Evolutionary conservation across 805 yeast genomes (phyloP).

Genomic region (Ogataea parapolymorpha): DNA sequence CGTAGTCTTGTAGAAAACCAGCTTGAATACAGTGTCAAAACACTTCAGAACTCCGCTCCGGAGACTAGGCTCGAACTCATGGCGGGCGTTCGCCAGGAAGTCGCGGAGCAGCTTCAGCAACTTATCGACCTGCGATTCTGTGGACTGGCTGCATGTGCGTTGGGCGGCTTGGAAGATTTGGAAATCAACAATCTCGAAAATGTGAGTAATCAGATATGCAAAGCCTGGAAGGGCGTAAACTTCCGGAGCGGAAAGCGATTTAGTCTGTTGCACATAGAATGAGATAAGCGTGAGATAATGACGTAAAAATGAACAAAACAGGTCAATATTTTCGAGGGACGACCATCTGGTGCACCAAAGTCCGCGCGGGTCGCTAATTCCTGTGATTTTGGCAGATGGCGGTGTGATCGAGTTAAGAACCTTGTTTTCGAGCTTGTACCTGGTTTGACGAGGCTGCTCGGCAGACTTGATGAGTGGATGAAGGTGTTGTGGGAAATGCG

Average conservation of each 20-base stretch:
- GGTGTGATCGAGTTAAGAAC: slow-evolving; percentile 38
- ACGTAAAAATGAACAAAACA: slow-evolving; percentile 58
- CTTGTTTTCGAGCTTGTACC: slow-evolving; percentile 28
- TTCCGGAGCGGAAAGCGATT: slow-evolving; percentile 11
- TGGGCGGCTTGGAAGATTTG: slow-evolving; percentile 20
- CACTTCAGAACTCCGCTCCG: slow-evolving; percentile 20
- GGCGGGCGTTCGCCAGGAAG: slow-evolving; percentile 30
- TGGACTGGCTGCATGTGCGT: not conserved
- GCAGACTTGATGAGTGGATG: slow-evolving; percentile 21
- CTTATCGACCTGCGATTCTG: slow-evolving; percentile 30
- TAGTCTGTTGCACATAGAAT: slow-evolving; percentile 15
- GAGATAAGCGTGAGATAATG: slow-evolving; percentile 45
- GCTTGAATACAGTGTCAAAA: slow-evolving; percentile 24
- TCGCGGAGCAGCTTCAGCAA: slow-evolving; percentile 37
- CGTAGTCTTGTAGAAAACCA: slow-evolving; percentile 23
- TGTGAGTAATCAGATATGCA: slow-evolving; percentile 42
- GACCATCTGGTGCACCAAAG: slow-evolving; percentile 64
- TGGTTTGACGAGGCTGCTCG: slow-evolving; percentile 22
- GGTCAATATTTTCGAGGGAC: slow-evolving; percentile 47
- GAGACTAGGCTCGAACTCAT: slow-evolving; percentile 27
- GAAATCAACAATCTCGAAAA: slow-evolving; percentile 37
- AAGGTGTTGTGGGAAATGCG: slow-evolving; percentile 26
- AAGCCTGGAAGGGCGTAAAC: slow-evolving; percentile 43
- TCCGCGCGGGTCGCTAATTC: slow-evolving; percentile 57
- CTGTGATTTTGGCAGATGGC: slow-evolving; percentile 36